phyloP scores from a whole-genome alignment of 1,284 basidiomycete genomes.

The Pseudozyma hubeiensis region DNA sequence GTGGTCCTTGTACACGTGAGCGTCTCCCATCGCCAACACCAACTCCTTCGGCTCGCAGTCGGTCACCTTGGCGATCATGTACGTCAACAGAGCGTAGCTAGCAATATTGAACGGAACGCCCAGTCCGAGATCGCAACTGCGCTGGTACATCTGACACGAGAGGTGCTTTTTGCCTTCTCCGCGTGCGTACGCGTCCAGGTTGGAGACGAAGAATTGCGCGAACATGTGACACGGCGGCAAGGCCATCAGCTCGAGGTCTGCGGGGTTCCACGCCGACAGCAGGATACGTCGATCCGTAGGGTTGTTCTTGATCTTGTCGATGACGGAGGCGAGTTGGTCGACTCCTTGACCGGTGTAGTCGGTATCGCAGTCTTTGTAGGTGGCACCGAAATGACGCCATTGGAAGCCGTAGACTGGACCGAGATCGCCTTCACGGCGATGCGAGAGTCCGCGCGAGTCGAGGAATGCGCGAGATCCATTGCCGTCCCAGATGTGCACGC shows the following conservation, averaged over 20 bases:
- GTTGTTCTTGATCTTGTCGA: slow-evolving; percentile 89
- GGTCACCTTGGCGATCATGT: slow-evolving; percentile 94
- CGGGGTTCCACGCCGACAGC: slow-evolving; percentile 96
- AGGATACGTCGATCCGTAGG: slow-evolving; percentile 97
- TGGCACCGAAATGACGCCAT: slow-evolving; percentile 96
- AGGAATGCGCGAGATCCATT: slow-evolving; percentile 91
- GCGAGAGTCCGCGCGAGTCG: slow-evolving; percentile 81
- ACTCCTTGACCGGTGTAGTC: slow-evolving; percentile 87
- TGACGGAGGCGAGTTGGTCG: slow-evolving; percentile 89
- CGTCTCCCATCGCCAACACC: slow-evolving; percentile 90
- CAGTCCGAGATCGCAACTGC: slow-evolving; percentile 94
- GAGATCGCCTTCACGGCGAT: slow-evolving; percentile 89
- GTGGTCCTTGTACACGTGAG: slow-evolving; percentile 95
- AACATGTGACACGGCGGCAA: slow-evolving; percentile 98
- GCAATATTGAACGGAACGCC: slow-evolving; percentile 97
- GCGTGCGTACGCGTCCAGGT: slow-evolving; percentile 69
- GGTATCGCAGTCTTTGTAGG: slow-evolving; percentile 83
- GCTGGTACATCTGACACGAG: slow-evolving; percentile 96
- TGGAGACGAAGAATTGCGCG: slow-evolving; percentile 92
- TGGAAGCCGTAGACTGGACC: slow-evolving; percentile 99
- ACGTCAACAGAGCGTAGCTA: slow-evolving; percentile 93
- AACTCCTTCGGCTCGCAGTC: slow-evolving; percentile 87
- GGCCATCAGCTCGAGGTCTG: slow-evolving; percentile 92
- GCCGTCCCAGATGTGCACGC: slow-evolving; percentile 97
- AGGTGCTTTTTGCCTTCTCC: slow-evolving; percentile 70